Evolutionary conservation across 2,329 filamentous ascomycete species (phyloP).

Genomic region (Helotiales sp.): DNA sequence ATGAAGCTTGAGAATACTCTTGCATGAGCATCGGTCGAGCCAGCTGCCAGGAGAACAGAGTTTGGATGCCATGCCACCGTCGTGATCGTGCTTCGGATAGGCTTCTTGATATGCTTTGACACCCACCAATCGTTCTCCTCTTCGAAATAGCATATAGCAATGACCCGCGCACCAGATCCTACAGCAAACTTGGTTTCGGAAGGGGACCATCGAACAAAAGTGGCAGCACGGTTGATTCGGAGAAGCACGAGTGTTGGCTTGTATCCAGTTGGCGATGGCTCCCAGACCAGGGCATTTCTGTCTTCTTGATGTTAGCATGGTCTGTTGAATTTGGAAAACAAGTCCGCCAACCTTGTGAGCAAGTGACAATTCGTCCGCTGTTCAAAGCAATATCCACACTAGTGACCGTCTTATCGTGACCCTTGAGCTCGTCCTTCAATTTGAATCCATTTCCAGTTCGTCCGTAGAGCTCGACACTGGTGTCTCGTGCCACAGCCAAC

Average conservation of each 20-base stretch:
- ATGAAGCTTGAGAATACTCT: conserved; percentile 95
- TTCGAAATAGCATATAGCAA: conserved; percentile 98
- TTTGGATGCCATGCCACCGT: conserved; percentile 97
- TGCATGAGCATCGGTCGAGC: conserved; percentile 96
- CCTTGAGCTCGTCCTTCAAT: conserved; percentile 90
- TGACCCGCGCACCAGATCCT: conserved; percentile 91
- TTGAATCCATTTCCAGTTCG: conserved; percentile 75
- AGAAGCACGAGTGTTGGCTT: conserved; percentile 97
- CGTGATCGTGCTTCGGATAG: conserved; percentile 95
- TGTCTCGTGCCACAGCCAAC: conserved; percentile 90
- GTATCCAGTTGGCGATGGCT: conserved; percentile 88
- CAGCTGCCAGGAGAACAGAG: conserved; percentile 90
- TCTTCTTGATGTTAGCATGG: conserved; percentile 57
- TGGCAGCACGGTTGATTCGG: conserved; percentile 94
- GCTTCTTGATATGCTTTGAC: conserved; percentile 99
- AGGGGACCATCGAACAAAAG: conserved; percentile 96
- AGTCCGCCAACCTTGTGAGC: conserved; percentile 78
- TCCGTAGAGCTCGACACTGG: conserved; percentile 85
- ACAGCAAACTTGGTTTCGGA: conserved; percentile 98
- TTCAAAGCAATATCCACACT: conserved; percentile 93
- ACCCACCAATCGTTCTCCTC: conserved; percentile 99
- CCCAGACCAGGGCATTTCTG: conserved; percentile 97
- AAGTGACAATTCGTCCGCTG: conserved; percentile 93
- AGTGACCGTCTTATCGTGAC: conserved; percentile 96
- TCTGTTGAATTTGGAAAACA: not conserved